phyloP scores from a whole-genome alignment of 768 basidiomycete genomes.

The Suillus spraguei region DNA sequence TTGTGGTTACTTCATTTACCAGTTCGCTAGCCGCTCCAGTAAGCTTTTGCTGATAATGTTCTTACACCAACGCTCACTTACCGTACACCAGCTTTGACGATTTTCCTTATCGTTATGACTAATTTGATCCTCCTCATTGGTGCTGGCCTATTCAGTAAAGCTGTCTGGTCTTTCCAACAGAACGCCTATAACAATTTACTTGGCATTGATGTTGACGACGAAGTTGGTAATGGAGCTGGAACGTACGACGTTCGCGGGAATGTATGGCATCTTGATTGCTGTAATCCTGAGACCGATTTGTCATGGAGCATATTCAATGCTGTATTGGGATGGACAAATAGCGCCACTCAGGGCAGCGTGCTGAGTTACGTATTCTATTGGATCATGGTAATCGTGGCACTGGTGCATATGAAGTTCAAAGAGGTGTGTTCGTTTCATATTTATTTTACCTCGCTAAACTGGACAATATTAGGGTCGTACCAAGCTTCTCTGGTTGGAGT shows the following conservation, averaged over 20 bases:
- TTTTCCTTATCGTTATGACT: slow-evolving; percentile 93
- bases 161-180: slow-evolving; percentile 71
- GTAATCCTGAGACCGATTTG: slow-evolving; percentile 58
- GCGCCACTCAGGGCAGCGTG: slow-evolving; percentile 77
- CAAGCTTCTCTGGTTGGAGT: slow-evolving; percentile 60
- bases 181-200: slow-evolving; percentile 69
- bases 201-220: slow-evolving; percentile 72
- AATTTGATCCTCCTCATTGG: slow-evolving; percentile 93
- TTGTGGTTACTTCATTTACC: slow-evolving; percentile 78
- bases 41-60: slow-evolving; percentile 24
- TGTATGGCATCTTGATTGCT: slow-evolving; percentile 89
- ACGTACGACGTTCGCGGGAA: slow-evolving; percentile 79
- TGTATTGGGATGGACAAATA: slow-evolving; percentile 89
- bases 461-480: slow-evolving; percentile 54
- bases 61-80: not conserved
- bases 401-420: slow-evolving; percentile 68
- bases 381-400: slow-evolving; percentile 71
- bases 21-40: slow-evolving; percentile 77
- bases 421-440: slow-evolving; percentile 44
- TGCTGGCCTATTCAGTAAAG: slow-evolving; percentile 86
- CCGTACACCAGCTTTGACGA: slow-evolving; percentile 55
- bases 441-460: not conserved
- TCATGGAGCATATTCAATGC: slow-evolving; percentile 87
- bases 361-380: slow-evolving; percentile 93
- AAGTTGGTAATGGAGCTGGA: slow-evolving; percentile 77